Evolutionary conservation across 345 rosid genomes (phyloP), one percentile per base, ranked within the genome.

Genomic region (Eucalyptus guilfoylei): DNA sequence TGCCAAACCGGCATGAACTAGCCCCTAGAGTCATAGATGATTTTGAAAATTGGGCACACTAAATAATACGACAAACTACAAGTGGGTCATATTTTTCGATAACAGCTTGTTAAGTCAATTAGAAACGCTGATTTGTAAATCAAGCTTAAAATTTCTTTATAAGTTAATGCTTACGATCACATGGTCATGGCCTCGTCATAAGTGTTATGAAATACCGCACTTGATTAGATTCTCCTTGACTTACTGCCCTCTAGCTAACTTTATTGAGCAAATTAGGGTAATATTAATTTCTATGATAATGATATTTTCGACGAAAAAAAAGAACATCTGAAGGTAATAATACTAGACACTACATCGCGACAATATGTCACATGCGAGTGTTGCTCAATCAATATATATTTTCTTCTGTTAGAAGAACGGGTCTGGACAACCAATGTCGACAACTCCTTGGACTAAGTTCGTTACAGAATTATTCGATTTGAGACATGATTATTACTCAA

Each of bases 401-500:
- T 34, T 1, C 2, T 17, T 69, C 0, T 2, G 0, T 69, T 76
- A 37, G 0, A 40, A 19, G 2, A 13, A 12, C 0, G 1, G 5
- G 2, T 5, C 0, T 4, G 2, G 11, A 64, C 11, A 2, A 64
- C 9, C 0, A 14, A 6, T 13, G 37, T 64, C 2, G 0, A 8
- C 6, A 6, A n/a, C 40, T 7, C 37, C 3, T 2, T 4, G 0
- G 8, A 14, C 6, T 1, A 24, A 55, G 30, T 55, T 10, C 0
- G 4, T 55, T 10, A 55, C 1, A 0, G 0, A 62, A 28, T 28
- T 14, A n/a, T 64, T n/a, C 21, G 11, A n/a, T n/a, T n/a, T 9
- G 76, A 64, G 37, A 30, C 72, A n/a, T n/a, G 30, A 60, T n/a
- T 30, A n/a, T 30, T 26, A 28, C 8, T 7, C 37, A 14, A 14